Base-by-base conservation (phyloP, 495 filamentous ascomycete genomes). In the Clavariopsis aquatica region DNA sequence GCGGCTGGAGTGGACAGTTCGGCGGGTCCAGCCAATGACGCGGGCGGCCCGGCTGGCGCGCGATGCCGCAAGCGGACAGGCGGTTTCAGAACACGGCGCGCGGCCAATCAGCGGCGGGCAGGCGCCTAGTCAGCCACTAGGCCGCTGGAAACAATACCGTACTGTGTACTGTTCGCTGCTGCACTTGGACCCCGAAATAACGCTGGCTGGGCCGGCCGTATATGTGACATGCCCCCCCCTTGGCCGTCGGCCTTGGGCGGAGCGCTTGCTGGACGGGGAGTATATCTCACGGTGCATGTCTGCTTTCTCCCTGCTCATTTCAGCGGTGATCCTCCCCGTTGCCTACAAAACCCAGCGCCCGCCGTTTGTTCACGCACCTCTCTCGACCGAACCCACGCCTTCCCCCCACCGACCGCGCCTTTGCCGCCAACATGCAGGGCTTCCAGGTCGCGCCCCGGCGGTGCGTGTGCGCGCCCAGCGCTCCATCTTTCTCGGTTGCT, bases 391-490 rank as follows among this genome's bases (percentile, higher is more conserved):
- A 65, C 46, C 19, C 43, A n/a, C 38, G 15, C 7, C 23, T 58
- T 22, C 54, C 52, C 36, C 54, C 52, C 36, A 29, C 43, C n/a
- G 62, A 65, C 29, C 12, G 19, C 26, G 0, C 28, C 20, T 34
- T 57, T 20, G 4, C 43, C 49, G 29, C 17, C 31, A 60, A 54
- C 24, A 66, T 66, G 63, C 47, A 53, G 23, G 55, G 46, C 6
- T 47, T 66, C 24, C 63, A 66, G 51, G 31, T 66, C 4, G 54
- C 49, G 10, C 63, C 55, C 10, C 55, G 63, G 27, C 23, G 63
- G 63, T 66, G 60, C 36, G 63, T 54, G 1, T 24, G 1, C 27
- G 2, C 53, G 15, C 22, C 5, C 27, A 13, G n/a, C 47, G 47
- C 49, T 64, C 34, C 38, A 38, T 31, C 22, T 9, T 27, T 8